Conservation (phyloP, 768 basidiomycete species). For the Jaapia argillacea region DNA sequence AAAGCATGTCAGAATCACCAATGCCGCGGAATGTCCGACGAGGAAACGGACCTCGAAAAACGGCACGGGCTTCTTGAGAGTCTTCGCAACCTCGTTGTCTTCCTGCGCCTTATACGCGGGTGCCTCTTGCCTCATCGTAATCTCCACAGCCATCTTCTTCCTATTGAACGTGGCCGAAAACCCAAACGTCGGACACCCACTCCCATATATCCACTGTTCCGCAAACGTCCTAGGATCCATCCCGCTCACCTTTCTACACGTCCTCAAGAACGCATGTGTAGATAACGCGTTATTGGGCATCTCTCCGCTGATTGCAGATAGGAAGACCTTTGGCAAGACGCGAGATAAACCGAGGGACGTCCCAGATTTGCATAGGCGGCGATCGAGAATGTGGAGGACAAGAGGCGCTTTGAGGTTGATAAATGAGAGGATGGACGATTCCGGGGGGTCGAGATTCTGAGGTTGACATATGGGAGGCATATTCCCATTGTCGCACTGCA, state of each 20-base stretch:
- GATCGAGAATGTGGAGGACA: slow-evolving; percentile 93
- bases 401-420: slow-evolving; percentile 93
- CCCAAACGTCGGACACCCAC: slow-evolving; percentile 87
- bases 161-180: slow-evolving; percentile 90
- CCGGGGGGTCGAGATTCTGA: slow-evolving; percentile 75
- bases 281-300: slow-evolving; percentile 77
- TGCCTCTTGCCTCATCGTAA: slow-evolving; percentile 84
- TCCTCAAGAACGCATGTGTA: slow-evolving; percentile 84
- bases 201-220: slow-evolving; percentile 99
- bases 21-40: background rate
- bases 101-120: slow-evolving; percentile 63
- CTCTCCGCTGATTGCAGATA: slow-evolving; percentile 90
- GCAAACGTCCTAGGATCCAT: slow-evolving; percentile 85
- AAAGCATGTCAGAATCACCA: background rate
- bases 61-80: slow-evolving; percentile 67
- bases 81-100: slow-evolving; percentile 57
- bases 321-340: slow-evolving; percentile 89
- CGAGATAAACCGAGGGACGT: slow-evolving; percentile 91
- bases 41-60: slow-evolving; percentile 68
- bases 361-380: slow-evolving; percentile 88
- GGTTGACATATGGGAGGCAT: slow-evolving; percentile 95
- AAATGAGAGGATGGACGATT: slow-evolving; percentile 69
- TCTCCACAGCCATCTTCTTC: slow-evolving; percentile 97
- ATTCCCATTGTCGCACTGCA: slow-evolving; percentile 77
- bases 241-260: slow-evolving; percentile 88